Conservation (phyloP, 2,329 filamentous ascomycete genomes). For the Curvularia verruculosa region DNA sequence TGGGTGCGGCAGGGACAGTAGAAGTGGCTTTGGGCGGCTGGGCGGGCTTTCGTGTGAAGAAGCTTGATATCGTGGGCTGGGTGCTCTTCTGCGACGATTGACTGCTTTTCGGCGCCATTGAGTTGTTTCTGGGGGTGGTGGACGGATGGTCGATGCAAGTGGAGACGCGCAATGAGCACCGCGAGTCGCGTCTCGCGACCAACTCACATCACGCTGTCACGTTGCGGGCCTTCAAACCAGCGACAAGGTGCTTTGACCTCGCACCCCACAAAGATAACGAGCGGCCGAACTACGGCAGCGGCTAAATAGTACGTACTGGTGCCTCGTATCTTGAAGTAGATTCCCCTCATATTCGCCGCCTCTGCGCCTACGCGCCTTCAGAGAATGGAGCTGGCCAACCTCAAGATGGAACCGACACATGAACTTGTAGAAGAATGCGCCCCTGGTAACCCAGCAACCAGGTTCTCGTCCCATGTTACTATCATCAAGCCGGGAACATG, state of each 20-base stretch:
- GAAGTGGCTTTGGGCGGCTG: conserved; percentile 39
- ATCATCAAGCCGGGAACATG: neutral
- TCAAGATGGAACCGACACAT: neutral
- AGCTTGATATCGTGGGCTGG: conserved; percentile 84
- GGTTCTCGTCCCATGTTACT: neutral
- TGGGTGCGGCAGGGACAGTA: conserved; percentile 9
- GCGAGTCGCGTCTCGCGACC: conserved; percentile 14
- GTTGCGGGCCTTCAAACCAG: conserved; percentile 4
- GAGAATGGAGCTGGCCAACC: neutral
- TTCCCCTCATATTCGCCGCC: neutral
- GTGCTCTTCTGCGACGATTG: conserved; percentile 61
- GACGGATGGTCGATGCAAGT: conserved; percentile 14
- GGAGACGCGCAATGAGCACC: no score
- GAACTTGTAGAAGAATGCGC: neutral
- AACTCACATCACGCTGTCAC: conserved; percentile 33
- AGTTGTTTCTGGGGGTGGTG: conserved; percentile 8
- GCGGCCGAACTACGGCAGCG: neutral
- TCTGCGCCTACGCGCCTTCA: neutral
- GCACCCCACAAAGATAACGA: neutral
- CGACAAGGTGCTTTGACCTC: neutral
- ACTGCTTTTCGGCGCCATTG: conserved; percentile 49
- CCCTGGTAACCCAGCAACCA: neutral
- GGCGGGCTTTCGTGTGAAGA: conserved; percentile 66
- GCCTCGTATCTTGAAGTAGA: neutral
- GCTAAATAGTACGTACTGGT: neutral